Evolutionary conservation across 1,139 yeast species (phyloP).

Genomic region (Scheffersomyces cryptocercus): DNA sequence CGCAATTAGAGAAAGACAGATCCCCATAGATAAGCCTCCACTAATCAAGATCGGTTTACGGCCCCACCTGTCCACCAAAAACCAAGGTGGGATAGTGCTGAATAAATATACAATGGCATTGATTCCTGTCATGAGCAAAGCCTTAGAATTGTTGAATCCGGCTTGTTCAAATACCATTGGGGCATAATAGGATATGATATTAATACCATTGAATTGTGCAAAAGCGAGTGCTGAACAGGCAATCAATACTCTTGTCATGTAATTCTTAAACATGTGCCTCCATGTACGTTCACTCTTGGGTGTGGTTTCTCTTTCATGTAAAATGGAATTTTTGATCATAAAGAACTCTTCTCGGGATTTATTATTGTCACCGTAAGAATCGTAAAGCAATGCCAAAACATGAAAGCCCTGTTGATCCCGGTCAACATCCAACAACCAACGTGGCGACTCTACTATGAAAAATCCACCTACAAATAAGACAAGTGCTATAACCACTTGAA

Average conservation of each 20-base stretch:
- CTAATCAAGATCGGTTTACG: conserved; percentile 51
- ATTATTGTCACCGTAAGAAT: conserved; percentile 54
- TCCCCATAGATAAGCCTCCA: conserved; percentile 52
- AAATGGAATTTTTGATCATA: conserved; percentile 77
- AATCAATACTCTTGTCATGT: conserved; percentile 41
- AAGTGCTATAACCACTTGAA: conserved; percentile 50
- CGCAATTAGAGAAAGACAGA: conserved; percentile 42
- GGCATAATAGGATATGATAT: conserved; percentile 55
- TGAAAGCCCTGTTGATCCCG: conserved; percentile 57
- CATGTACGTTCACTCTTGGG: conserved; percentile 48
- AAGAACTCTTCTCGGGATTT: conserved; percentile 65
- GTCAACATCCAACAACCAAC: conserved; percentile 55
- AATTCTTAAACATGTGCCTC: conserved; percentile 42
- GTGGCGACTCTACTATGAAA: conserved; percentile 56
- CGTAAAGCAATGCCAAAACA: conserved; percentile 79
- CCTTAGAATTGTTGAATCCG: conserved; percentile 51
- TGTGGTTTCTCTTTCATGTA: conserved; percentile 44
- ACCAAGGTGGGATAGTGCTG: conserved; percentile 57
- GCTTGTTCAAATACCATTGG: conserved; percentile 57
- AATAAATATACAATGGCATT: conserved; percentile 50
- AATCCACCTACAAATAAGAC: conserved; percentile 51
- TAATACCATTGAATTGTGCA: conserved; percentile 60
- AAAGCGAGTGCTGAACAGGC: conserved; percentile 54
- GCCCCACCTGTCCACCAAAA: conserved; percentile 56
- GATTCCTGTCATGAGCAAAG: conserved; percentile 55